Evolutionary conservation across 2,329 filamentous ascomycete species (phyloP).

Genomic region (Gaeumannomyces sp.): DNA sequence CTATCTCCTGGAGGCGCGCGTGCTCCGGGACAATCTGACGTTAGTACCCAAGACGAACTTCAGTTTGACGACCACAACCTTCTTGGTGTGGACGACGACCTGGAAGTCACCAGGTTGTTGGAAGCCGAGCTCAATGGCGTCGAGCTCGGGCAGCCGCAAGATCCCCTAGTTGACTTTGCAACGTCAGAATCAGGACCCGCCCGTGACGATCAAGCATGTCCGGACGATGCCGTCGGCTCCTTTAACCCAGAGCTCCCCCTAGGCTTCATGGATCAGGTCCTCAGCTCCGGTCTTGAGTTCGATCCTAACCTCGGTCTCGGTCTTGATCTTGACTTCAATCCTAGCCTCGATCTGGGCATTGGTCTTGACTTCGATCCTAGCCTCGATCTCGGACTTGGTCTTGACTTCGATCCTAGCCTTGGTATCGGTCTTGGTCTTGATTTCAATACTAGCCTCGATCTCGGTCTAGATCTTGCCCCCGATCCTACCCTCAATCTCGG

Average conservation of each 20-base stretch:
- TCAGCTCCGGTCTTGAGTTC: not conserved
- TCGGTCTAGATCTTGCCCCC: no score
- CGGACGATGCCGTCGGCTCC: not conserved
- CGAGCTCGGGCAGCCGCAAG: not conserved
- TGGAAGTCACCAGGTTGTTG: not conserved
- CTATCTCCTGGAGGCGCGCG: slow-evolving; percentile 7
- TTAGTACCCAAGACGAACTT: slow-evolving; percentile 10
- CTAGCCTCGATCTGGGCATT: not conserved
- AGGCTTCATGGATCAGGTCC: not conserved
- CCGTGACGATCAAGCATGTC: slow-evolving; percentile 8
- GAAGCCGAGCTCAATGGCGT: slow-evolving; percentile 1
- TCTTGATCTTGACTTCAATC: not conserved
- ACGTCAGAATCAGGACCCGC: slow-evolving; percentile 2
- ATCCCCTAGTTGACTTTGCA: slow-evolving; percentile 7
- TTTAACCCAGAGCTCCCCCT: not conserved
- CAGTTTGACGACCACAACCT: not conserved
- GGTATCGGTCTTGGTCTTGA: no score
- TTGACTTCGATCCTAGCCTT: no score
- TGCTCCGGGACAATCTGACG: slow-evolving; percentile 7
- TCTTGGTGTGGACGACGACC: not conserved
- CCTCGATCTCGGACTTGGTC: not conserved
- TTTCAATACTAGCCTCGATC: no score
- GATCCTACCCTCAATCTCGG: not conserved
- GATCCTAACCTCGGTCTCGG: not conserved
- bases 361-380: not conserved